Conservation (phyloP, 352 stramenopile genomes). For the Aphanomyces cochlioides region DNA sequence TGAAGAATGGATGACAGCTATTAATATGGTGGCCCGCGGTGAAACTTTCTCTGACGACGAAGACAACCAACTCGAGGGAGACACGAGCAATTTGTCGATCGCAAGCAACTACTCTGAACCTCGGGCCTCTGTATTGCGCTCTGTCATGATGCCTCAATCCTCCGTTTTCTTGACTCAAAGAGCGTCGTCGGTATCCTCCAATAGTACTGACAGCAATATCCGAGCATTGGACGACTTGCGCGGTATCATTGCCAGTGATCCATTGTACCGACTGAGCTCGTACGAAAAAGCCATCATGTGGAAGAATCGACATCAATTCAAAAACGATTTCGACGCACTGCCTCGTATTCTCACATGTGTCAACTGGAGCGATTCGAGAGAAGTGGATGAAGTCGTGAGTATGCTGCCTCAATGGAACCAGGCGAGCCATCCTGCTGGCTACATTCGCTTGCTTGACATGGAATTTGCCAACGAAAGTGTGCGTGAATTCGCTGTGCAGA, state of each 20-base stretch:
- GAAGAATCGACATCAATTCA: conserved; percentile 75
- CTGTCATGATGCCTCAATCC: conserved; percentile 26
- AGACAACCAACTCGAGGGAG: conserved; percentile 29
- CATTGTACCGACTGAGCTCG: conserved; percentile 70
- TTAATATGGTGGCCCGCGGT: conserved; percentile 67
- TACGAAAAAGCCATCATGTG: conserved; percentile 84
- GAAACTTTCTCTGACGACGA: conserved; percentile 46
- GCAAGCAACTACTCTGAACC: conserved; percentile 28
- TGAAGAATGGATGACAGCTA: conserved; percentile 84
- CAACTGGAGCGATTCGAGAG: conserved; percentile 74
- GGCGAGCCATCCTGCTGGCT: conserved; percentile 69
- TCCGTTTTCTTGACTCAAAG: conserved; percentile 26
- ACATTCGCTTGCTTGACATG: conserved; percentile 78
- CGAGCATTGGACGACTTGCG: conserved; percentile 48
- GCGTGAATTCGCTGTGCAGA: conserved; percentile 68
- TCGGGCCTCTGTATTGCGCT: conserved; percentile 21
- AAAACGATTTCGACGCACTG: conserved; percentile 62
- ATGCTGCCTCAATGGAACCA: conserved; percentile 65
- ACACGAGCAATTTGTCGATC: not conserved
- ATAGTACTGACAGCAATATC: conserved; percentile 47
- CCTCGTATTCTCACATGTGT: conserved; percentile 76
- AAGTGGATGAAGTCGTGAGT: conserved; percentile 66
- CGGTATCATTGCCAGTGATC: conserved; percentile 76
- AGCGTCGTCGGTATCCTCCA: conserved; percentile 42
- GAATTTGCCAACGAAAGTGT: conserved; percentile 77